A percentile compares a stretch with the other conserved stretches of the same genome.
Conservation (phyloP, 805 yeast genomes). For the Ogataea angusta region DNA sequence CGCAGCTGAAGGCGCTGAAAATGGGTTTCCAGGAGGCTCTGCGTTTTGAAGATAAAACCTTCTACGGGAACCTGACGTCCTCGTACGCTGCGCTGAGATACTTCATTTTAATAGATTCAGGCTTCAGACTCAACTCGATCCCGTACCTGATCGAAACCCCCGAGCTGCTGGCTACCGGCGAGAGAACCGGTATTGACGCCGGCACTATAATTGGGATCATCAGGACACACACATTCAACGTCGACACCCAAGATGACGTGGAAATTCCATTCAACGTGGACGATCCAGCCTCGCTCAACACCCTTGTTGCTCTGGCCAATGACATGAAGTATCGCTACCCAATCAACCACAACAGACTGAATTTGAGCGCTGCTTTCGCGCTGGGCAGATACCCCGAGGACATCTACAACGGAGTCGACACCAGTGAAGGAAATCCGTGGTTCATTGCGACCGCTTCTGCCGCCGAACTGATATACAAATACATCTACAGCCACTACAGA, state of each 20-base stretch:
- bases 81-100: slow-evolving; percentile 36
- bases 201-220: slow-evolving; percentile 59
- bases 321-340: slow-evolving; percentile 78
- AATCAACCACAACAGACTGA: slow-evolving; percentile 53
- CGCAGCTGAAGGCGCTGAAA: slow-evolving; percentile 67
- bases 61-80: slow-evolving; percentile 29
- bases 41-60: slow-evolving; percentile 29
- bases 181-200: slow-evolving; percentile 73
- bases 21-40: slow-evolving; percentile 47
- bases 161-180: slow-evolving; percentile 31
- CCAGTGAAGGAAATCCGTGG: slow-evolving; percentile 91
- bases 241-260: slow-evolving; percentile 28
- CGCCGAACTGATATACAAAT: slow-evolving; percentile 57
- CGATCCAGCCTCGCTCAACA: slow-evolving; percentile 56
- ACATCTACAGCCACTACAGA: slow-evolving; percentile 43
- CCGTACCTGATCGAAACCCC: slow-evolving; percentile 76
- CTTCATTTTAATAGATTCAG: slow-evolving; percentile 40
- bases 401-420: slow-evolving; percentile 70
- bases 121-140: slow-evolving; percentile 37
- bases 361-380: slow-evolving; percentile 51
- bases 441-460: slow-evolving; percentile 74
- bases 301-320: slow-evolving; percentile 57
- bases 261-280: slow-evolving; percentile 62
- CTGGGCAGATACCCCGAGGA: slow-evolving; percentile 95
- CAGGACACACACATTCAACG: slow-evolving; percentile 43